phyloP scores from a whole-genome alignment of 1,139 yeast species.

The Nadsonia starkeyi-henricii region DNA sequence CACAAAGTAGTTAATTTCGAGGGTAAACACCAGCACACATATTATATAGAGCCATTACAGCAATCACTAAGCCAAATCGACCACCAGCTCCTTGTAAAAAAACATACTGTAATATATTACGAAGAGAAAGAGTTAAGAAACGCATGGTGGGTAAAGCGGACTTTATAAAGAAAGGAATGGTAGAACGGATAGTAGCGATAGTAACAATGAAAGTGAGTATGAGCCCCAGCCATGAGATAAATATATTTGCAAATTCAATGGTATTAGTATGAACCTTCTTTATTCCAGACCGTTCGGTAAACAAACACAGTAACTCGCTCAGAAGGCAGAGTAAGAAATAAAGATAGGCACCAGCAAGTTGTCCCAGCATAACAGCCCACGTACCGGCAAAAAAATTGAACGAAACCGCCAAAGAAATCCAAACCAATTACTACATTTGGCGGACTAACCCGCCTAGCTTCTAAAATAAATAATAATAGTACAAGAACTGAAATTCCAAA shows the following conservation, averaged over 20 bases:
- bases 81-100: conserved; percentile 54
- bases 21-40: conserved; percentile 70
- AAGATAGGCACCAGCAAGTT: conserved; percentile 83
- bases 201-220: conserved; percentile 58
- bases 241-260: conserved; percentile 40
- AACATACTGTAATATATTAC: conserved; percentile 30
- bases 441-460: conserved; percentile 39
- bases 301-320: conserved; percentile 66
- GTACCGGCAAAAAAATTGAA: conserved; percentile 63
- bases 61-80: conserved; percentile 57
- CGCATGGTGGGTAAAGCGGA: conserved; percentile 53
- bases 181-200: conserved; percentile 63
- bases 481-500: conserved; percentile 79
- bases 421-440: conserved; percentile 53
- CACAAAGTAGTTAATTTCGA: conserved; percentile 1
- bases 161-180: conserved; percentile 58
- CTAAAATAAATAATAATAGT: conserved; percentile 45
- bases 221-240: conserved; percentile 61
- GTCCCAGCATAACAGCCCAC: conserved; percentile 56
- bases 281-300: conserved; percentile 61
- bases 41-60: conserved; percentile 71
- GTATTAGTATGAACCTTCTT: conserved; percentile 36
- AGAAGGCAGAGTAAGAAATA: conserved; percentile 71
- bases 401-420: conserved; percentile 77
- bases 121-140: conserved; percentile 51